These are phyloP conservation scores for Xerocomellus dryophilus DNA, from an alignment of 768 basidiomycete species.

Conservation along the genomic window DNA sequence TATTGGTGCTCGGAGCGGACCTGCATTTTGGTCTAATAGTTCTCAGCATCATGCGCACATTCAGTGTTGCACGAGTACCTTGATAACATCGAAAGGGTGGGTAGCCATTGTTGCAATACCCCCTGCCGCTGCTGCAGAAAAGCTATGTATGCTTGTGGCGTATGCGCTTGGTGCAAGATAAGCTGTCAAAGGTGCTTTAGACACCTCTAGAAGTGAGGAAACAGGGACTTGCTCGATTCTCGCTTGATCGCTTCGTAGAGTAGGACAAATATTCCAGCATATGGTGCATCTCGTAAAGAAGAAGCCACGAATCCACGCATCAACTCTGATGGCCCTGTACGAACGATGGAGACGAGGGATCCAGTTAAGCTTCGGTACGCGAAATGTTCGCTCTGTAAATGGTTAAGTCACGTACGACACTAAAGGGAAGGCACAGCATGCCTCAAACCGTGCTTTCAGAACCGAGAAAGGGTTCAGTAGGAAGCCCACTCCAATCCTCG, in stretches of 20 bases:
- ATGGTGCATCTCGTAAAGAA: conserved; percentile 90
- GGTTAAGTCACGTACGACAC: not conserved
- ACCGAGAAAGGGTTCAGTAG: conserved; percentile 88
- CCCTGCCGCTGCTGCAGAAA: conserved; percentile 77
- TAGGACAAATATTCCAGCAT: conserved; percentile 86
- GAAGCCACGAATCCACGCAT: conserved; percentile 86
- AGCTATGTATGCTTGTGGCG: conserved; percentile 53
- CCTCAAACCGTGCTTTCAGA: conserved; percentile 91
- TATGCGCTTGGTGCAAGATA: conserved; percentile 41
- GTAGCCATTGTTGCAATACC: conserved; percentile 81
- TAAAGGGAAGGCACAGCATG: conserved; percentile 29
- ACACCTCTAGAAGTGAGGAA: not conserved
- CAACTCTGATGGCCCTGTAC: conserved; percentile 75
- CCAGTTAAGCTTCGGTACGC: conserved; percentile 59
- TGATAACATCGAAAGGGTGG: conserved; percentile 92
- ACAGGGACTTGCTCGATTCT: conserved; percentile 51
- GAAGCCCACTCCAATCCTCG: conserved; percentile 78
- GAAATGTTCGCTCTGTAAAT: conserved; percentile 69
- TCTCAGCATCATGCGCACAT: not conserved
- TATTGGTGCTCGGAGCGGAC: conserved; percentile 78
- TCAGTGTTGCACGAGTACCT: conserved; percentile 46
- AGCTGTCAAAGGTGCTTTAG: conserved; percentile 30
- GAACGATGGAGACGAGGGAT: conserved; percentile 57
- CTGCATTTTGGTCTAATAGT: conserved; percentile 82
- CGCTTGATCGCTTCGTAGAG: conserved; percentile 86